Base-by-base conservation (phyloP, 495 filamentous ascomycete species). In the Aspergillus heteromorphus region DNA sequence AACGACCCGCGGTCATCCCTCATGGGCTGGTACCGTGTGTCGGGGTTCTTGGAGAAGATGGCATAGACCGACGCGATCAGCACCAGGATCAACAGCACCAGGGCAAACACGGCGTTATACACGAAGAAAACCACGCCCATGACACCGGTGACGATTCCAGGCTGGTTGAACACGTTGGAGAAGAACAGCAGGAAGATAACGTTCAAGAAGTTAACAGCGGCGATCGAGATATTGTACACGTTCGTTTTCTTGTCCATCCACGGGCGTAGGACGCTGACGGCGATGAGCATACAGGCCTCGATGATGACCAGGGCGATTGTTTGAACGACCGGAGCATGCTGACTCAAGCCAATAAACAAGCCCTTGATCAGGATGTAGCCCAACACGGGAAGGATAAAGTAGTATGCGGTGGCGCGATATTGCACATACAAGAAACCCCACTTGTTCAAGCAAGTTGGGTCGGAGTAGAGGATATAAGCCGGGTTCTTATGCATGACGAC, bases 221-320 rank as follows among this genome's bases (percentile, higher is more conserved):
- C 84, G 62, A 98, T 96, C 49, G 92, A 79, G 60, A 98, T 95
- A 75, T 97, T 97, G 82, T 92, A 93, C 40, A 84, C 82, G 67
- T 98, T 97, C 56, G 91, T 96, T 73, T 90, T 92, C 83, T 95
- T 97, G 78, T 98, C 92, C 93, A 97, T 96, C 84, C 89, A 98
- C 6, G 93, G 93, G 30, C 89, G 84, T 58, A 96, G 74, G 40
- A 95, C 82, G 55, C 82, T 86, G 27, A 91, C 84, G 29, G 66
- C 80, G 59, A 97, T 84, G 54, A 98, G 78, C 63, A 89, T 86
- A 20, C 65, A 81, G 0, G 87, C 84, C 71, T 98, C 92, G 57
- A 97, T 85, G 31, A 98, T 68, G 45, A 97, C 78, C 54, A 97
- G 72, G 4, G 85, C 88, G 45, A 97, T 79, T 5, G 92, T 90